Evolutionary conservation across 2,329 filamentous ascomycete genomes (phyloP).

Genomic region (Alternaria gaisen): DNA sequence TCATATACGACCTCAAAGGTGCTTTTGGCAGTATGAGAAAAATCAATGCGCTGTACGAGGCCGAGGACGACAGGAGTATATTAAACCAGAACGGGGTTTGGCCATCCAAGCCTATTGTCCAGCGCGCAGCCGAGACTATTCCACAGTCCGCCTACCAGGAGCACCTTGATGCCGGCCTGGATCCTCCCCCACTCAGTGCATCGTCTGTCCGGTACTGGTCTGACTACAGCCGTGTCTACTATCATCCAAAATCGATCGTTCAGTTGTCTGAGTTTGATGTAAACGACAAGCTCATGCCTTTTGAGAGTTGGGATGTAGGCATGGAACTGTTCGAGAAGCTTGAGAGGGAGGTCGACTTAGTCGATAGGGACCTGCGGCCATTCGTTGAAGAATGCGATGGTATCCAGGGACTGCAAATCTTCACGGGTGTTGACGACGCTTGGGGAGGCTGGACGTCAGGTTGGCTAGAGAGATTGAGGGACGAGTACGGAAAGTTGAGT

Average conservation of each 20-base stretch:
- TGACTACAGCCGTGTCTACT: slow-evolving; percentile 92
- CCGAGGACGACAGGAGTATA: slow-evolving; percentile 53
- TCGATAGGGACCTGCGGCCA: slow-evolving; percentile 86
- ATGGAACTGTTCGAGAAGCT: slow-evolving; percentile 53
- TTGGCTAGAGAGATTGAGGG: slow-evolving; percentile 72
- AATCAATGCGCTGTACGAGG: slow-evolving; percentile 86
- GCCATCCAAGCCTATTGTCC: slow-evolving; percentile 62
- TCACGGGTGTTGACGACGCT: slow-evolving; percentile 63
- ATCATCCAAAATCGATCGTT: slow-evolving; percentile 85
- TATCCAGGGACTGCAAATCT: slow-evolving; percentile 81
- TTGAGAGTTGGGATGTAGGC: slow-evolving; percentile 69
- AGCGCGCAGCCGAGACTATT: slow-evolving; percentile 69
- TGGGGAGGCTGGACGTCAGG: slow-evolving; percentile 58
- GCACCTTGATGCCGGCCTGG: slow-evolving; percentile 75
- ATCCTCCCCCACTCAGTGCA: slow-evolving; percentile 70
- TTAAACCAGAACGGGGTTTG: slow-evolving; percentile 40
- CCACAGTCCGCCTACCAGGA: slow-evolving; percentile 78
- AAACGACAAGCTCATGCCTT: slow-evolving; percentile 80
- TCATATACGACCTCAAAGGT: slow-evolving; percentile 95
- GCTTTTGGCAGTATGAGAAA: slow-evolving; percentile 89
- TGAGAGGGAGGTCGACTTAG: slow-evolving; percentile 72
- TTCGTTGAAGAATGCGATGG: slow-evolving; percentile 95
- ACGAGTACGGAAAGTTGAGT: slow-evolving; percentile 88
- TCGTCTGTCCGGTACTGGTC: slow-evolving; percentile 93
- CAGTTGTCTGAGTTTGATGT: slow-evolving; percentile 85